Evolutionary conservation across 2,329 filamentous ascomycete species (phyloP), one percentile per base, ranked within the genome.

Genomic region (Raffaelea arxii): DNA sequence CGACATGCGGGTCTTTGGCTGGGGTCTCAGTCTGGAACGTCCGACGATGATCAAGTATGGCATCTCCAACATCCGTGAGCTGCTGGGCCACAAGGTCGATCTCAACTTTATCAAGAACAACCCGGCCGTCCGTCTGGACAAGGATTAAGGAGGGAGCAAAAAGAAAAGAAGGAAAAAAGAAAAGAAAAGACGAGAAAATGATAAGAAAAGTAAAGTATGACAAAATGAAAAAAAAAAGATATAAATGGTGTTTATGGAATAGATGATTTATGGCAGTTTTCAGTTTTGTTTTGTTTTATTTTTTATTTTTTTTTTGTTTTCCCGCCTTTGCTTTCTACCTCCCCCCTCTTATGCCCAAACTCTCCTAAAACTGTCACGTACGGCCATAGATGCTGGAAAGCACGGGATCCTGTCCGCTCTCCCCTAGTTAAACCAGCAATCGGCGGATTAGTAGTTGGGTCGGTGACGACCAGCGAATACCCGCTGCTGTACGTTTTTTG

Each of bases 1-100:
- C 12, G 86, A 95, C 59, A 80, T 97, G 80, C 75, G 86, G 52
- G 90, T 96, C 10, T 97, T 95, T 62, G 92, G 92, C 27, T 97
- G 89, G 77, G 92, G 92, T 32, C 69, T 98, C 61, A 87, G 81
- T 64, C 67, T 98, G 61, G 92, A 98, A 74, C 72, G 92, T 58
- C 92, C 92, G 48, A 97, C 92, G 11, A 98, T 97, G 92, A 95
- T 96, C 70, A 92, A 94, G 76, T 94, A 84, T 63, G 80, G 76
- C 58, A 87, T 88, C 51, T 86, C 79, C 59, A 96, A 96, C 66
- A 96, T 96, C 58, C 80, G 90, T 56, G 89, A 95, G 66, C 68
- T 96, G 59, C 71, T 98, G 46, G 91, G 91, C 14, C 91, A 98
- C 71, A 94, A 95, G 72, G 90, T 96, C 37, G 90, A 97, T 67